These are phyloP conservation scores for Pneumocystis carinii DNA, from an alignment of 1,139 yeast species.

Conservation along the genomic window DNA sequence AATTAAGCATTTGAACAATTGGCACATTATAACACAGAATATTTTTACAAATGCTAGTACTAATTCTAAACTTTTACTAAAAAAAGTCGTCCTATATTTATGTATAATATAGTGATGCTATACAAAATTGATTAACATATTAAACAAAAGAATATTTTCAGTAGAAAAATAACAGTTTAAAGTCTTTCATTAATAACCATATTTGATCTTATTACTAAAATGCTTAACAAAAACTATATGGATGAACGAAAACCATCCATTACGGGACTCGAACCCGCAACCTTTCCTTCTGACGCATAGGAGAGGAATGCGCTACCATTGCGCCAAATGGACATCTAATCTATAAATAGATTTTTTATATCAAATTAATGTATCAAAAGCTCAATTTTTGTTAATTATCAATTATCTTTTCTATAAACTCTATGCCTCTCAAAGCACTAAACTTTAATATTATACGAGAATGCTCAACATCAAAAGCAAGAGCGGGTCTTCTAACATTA, in stretches of 20 bases:
- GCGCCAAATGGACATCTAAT: conserved; percentile 15
- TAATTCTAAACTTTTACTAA: too few relatives aligned
- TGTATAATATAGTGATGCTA: too few relatives aligned
- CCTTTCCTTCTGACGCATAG: conserved; percentile 19
- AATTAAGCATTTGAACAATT: too few relatives aligned
- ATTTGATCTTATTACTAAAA: too few relatives aligned
- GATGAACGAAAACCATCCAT: background rate
- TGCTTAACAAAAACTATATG: too few relatives aligned
- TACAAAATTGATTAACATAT: too few relatives aligned
- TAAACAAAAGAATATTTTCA: too few relatives aligned
- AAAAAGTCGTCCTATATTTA: too few relatives aligned
- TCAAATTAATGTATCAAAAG: background rate
- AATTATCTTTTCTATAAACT: background rate
- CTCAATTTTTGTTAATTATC: background rate
- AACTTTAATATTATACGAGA: background rate
- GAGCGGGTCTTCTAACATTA: conserved; percentile 29
- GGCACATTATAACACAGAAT: too few relatives aligned
- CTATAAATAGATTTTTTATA: background rate
- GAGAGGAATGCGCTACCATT: conserved; percentile 20
- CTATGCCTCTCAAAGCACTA: background rate
- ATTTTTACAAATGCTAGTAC: too few relatives aligned
- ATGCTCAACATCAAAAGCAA: conserved; percentile 31
- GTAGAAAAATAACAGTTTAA: too few relatives aligned
- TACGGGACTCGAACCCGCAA: conserved; percentile 23
- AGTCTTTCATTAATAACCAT: too few relatives aligned